Evolutionary conservation across 805 yeast species (phyloP), one percentile per base, ranked within the genome.

Genomic region (fission yeast (Schizosaccharomyces pombe)): DNA sequence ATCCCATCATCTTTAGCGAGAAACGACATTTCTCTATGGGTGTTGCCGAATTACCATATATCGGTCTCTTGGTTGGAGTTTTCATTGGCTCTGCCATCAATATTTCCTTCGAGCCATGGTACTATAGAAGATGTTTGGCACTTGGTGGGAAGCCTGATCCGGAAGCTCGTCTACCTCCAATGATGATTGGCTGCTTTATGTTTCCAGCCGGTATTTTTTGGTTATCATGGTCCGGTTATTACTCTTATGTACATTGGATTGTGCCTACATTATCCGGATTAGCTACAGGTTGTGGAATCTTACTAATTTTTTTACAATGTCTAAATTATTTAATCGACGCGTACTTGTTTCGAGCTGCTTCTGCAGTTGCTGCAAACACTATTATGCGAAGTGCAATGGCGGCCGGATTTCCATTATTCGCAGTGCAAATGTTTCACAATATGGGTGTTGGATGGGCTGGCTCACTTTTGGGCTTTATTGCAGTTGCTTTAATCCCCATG

Each of bases 201-300:
- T 84, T 85, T 82, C n/a, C n/a, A n/a, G n/a, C n/a, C n/a, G n/a
- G n/a, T n/a, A n/a, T n/a, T n/a, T n/a, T n/a, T n/a, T n/a, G 94
- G 94, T 72, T 86, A 65, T 76, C 83, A 56, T 86, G 95, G 95
- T 70, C 89, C 8, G 95, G 94, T 63, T 75, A 76, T 58, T 32
- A 32, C 14, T 66, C 79, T 33, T 66, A 66, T 47, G 76, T 84
- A 37, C 94, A 80, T 63, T 83, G 85, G 84, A 78, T 76, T 62
- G 80, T 75, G 19, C 85, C 85, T 55, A 75, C 82, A 2, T 67
- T 74, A 37, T 74, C 80, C 43, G 78, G 82, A 60, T 55, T 73
- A 3, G 72, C 77, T 61, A 72, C 75, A 47, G 83, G 83, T 24
- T 73, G 73, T 57, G 85, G 85, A 33, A 67, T 79, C 56, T 70